Evolutionary conservation across 1,139 yeast species (phyloP).

Genomic region (Pneumocystis carinii): DNA sequence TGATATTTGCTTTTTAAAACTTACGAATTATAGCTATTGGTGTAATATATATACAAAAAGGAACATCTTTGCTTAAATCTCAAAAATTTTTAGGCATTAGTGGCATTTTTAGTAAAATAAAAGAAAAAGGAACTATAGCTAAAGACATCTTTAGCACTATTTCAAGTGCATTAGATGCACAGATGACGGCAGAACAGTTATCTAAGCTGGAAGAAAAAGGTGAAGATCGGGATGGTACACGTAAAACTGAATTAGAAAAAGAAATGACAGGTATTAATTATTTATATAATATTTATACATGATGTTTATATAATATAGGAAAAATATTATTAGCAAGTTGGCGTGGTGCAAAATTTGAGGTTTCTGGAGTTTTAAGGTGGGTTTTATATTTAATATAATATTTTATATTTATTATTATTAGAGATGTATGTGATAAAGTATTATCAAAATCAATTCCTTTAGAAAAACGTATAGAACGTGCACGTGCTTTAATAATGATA

Average conservation of each 20-base stretch:
- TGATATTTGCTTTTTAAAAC: not conserved
- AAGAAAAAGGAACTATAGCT: constrained; percentile 74
- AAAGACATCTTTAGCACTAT: constrained; percentile 80
- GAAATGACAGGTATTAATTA: constrained; percentile 27
- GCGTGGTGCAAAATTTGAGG: constrained; percentile 85
- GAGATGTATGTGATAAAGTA: constrained; percentile 73
- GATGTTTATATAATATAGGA: constrained; percentile 35
- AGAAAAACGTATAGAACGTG: constrained; percentile 52
- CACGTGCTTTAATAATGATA: constrained; percentile 57
- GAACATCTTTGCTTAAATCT: constrained; percentile 41
- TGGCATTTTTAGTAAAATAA: constrained; percentile 69
- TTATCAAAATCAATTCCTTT: constrained; percentile 49
- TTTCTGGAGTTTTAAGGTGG: constrained; percentile 52
- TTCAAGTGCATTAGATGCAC: constrained; percentile 27
- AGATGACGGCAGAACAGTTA: constrained; percentile 60
- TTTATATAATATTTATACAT: not conserved
- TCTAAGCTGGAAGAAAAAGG: constrained; percentile 32
- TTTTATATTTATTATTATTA: constrained; percentile 16
- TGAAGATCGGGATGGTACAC: constrained; percentile 59
- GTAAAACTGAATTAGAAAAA: constrained; percentile 73
- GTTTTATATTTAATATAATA: not conserved
- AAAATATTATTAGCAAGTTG: constrained; percentile 91
- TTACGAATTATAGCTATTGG: constrained; percentile 39
- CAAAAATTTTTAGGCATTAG: constrained; percentile 71
- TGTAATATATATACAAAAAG: constrained; percentile 55